Evolutionary conservation across 2,329 filamentous ascomycete genomes (phyloP), one percentile per base, ranked within the genome.

Genomic region (Colletotrichum truncatum): DNA sequence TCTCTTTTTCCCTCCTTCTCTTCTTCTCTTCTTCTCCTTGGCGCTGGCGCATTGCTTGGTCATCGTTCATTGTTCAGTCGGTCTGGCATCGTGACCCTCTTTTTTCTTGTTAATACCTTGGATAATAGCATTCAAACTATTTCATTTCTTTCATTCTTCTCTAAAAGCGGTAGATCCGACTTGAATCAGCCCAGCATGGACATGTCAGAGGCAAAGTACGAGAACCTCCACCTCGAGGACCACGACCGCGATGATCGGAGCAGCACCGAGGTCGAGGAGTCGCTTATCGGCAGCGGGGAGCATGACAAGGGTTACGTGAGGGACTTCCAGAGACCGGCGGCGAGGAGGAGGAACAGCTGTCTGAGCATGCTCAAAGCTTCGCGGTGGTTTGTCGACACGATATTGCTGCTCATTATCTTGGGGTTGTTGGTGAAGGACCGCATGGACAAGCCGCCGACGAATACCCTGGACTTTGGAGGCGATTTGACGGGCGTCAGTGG

Each of bases 401-500:
- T 67, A 2, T 53, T 80, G 18, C 69, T 79, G 38, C 57, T 77
- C 8, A 64, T 75, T n/a, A 74, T 77, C 28, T 63, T 76, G 9
- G 71, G 56, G 3, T 52, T 78, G 9, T 34, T 78, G 32, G 43
- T 77, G 10, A 67, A 70, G 30, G 71, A 77, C 56, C 73, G 76
- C 63, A 64, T 68, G 34, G 63, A 63, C 51, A 56, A 72, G 38
- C 54, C 64, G 10, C 59, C 60, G 11, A 58, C 51, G 23, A 73
- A 71, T 55, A 62, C 69, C 30, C 73, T 69, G 71, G 75, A 80
- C 28, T 73, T 80, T 30, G 76, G 76, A 2, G 73, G 74, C 2
- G 77, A 80, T 63, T 73, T 78, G 48, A 79, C 76, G 6, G 78
- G 77, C 16, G 73, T 77, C 12, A 74, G 73, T 14, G 76, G 75